Evolutionary conservation across 208 protist species (phyloP), one percentile per base, ranked within the genome.

Genomic region (Trypanosoma cruzi): DNA sequence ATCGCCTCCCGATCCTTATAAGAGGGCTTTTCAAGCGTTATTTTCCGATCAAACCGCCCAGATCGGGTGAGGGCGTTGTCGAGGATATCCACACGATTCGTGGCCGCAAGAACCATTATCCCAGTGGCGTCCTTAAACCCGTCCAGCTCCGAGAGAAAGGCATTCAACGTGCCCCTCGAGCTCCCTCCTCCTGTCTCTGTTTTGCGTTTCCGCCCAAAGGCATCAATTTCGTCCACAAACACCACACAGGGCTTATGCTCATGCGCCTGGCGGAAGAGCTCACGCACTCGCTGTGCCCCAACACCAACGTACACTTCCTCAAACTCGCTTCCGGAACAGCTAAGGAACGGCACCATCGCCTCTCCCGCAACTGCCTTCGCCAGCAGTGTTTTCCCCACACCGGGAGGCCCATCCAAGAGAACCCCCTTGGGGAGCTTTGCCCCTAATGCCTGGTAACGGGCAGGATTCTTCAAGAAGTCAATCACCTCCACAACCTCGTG

Each of bases 201-300:
- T 42, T 80, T 73, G 24, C 95, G 77, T 56, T 84, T 90, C 22
- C 81, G 80, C 20, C 97, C 98, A 71, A 99, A 90, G 0, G 97
- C 88, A 75, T 99, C 98, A 63, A 99, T 98, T 73, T 99, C 98
- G 81, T 99, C 98, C 37, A 99, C 96, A 83, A 99, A 99, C 36
- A 99, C 94, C 32, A 99, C 98, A 79, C 96, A 98, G 49, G 98
- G 97, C 68, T 97, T 93, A 52, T 90, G 86, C 59, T 94, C 82
- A 74, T 95, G 93, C 14, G 98, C 98, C 48, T 86, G 73, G 4
- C 71, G 76, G 77, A 99, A 99, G 18, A 99, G 88, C 59, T 98
- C 90, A 24, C 97, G 86, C 24, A 99, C 92, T 26, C 98, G 84
- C 65, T 88, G 81, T 11, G 97, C 94, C 18, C 98, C 98, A 20